Conservation (phyloP, 768 basidiomycete genomes). For the Mycena venus region DNA sequence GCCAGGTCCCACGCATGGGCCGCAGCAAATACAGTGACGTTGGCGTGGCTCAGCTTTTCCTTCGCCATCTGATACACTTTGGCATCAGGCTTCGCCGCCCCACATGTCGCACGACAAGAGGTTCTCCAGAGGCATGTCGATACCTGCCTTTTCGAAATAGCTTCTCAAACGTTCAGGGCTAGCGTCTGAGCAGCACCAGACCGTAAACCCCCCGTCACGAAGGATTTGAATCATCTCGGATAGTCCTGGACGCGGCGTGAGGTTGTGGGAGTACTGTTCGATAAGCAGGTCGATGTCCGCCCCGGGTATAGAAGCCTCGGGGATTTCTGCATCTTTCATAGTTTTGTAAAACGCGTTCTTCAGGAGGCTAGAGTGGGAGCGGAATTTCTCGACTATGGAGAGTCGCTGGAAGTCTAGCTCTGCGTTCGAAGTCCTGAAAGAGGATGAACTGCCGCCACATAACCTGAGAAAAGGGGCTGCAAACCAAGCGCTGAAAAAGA, state of each 20-base stretch:
- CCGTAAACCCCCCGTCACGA: background rate
- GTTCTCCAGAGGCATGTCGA: conserved; percentile 7
- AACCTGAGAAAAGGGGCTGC: background rate
- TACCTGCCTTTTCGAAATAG: background rate
- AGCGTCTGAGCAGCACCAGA: conserved; percentile 17
- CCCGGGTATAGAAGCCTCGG: background rate
- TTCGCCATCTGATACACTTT: background rate
- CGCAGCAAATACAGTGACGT: conserved; percentile 3
- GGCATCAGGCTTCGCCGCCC: conserved; percentile 8
- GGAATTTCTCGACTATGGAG: background rate
- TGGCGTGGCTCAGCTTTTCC: background rate
- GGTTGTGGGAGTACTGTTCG: conserved; percentile 2
- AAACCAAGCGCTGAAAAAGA: conserved; percentile 6
- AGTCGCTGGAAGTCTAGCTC: background rate
- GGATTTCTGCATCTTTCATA: background rate
- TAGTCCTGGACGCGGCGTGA: background rate
- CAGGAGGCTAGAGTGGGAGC: background rate
- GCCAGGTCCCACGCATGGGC: conserved; percentile 15
- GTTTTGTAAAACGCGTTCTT: conserved; percentile 5
- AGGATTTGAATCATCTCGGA: conserved; percentile 6
- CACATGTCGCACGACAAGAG: conserved; percentile 17
- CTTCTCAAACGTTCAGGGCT: conserved; percentile 5
- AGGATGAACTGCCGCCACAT: background rate
- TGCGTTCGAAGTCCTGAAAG: conserved; percentile 2
- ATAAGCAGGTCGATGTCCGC: background rate